These are phyloP conservation scores for Claviceps cyperi DNA, from an alignment of 2,329 filamentous ascomycete genomes.

Conservation along the genomic window DNA sequence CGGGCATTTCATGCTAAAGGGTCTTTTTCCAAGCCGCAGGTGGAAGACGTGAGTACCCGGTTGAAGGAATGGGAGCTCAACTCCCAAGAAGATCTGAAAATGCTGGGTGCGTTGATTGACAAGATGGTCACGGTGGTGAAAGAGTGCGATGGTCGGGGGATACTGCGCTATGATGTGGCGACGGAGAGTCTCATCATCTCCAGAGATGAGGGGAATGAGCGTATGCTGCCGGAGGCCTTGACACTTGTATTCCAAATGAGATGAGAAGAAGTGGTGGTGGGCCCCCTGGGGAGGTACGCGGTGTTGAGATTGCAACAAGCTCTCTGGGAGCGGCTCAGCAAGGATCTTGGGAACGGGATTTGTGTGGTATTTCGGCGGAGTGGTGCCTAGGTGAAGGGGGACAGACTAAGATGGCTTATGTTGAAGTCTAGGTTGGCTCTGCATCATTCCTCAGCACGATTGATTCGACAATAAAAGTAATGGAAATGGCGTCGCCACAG, in stretches of 20 bases:
- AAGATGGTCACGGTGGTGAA: conserved; percentile 3
- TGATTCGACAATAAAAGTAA: not conserved
- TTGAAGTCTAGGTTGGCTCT: not conserved
- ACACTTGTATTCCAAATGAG: conserved; percentile 4
- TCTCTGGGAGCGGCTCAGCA: no score
- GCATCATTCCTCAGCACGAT: not conserved
- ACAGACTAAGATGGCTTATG: not conserved
- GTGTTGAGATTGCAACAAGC: no score
- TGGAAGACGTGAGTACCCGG: conserved; percentile 19
- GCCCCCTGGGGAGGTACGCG: no score
- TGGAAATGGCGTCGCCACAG: not conserved
- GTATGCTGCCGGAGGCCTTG: not conserved
- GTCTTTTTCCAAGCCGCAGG: conserved; percentile 15
- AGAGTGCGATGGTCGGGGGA: not conserved
- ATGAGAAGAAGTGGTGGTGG: not conserved
- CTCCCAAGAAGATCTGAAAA: conserved; percentile 17
- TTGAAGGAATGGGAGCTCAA: conserved; percentile 21
- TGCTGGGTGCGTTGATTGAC: conserved; percentile 18
- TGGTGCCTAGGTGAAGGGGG: no score
- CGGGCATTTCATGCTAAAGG: conserved; percentile 26
- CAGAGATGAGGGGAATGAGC: not conserved
- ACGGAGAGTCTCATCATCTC: not conserved
- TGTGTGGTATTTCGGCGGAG: no score
- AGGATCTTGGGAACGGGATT: no score
- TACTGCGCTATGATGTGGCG: not conserved